Percentiles rank a stretch among this genome's conserved stretches.
Evolutionary conservation across 2,329 filamentous ascomycete species (phyloP).

Genomic region (Claviceps sp.): DNA sequence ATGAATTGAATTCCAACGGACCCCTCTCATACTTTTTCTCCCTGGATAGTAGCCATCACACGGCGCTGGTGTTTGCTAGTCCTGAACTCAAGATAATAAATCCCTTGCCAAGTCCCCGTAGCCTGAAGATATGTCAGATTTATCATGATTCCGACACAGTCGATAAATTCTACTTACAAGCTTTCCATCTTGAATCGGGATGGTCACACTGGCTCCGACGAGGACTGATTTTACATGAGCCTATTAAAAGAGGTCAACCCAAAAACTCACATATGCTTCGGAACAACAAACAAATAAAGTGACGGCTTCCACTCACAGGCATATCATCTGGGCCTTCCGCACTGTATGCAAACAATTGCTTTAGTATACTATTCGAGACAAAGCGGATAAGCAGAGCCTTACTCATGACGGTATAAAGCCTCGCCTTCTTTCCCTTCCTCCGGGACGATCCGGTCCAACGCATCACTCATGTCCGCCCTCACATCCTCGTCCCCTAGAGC

Average conservation of each 20-base stretch:
- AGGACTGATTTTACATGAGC: constrained; percentile 89
- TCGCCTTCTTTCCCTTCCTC: constrained; percentile 58
- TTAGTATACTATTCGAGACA: neutral
- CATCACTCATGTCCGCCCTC: constrained; percentile 85
- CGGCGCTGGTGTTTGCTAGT: constrained; percentile 61
- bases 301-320: constrained; percentile 45
- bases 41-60: constrained; percentile 88
- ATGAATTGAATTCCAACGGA: neutral
- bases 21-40: constrained; percentile 46
- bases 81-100: constrained; percentile 91
- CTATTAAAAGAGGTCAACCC: constrained; percentile 22
- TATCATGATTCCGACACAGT: neutral
- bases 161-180: constrained; percentile 34
- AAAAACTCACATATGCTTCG: neutral
- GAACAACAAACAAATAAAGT: neutral
- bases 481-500: constrained; percentile 59
- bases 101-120: constrained; percentile 67
- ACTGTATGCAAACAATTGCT: constrained; percentile 19
- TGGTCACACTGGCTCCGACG: constrained; percentile 75
- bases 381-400: constrained; percentile 6
- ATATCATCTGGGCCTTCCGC: constrained; percentile 89
- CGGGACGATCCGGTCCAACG: constrained; percentile 78
- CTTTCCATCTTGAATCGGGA: constrained; percentile 80
- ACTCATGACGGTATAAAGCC: constrained; percentile 63
- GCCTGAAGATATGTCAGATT: constrained; percentile 23